Base-by-base conservation (phyloP, 495 filamentous ascomycete genomes). In the Trypethelium eluteriae region DNA sequence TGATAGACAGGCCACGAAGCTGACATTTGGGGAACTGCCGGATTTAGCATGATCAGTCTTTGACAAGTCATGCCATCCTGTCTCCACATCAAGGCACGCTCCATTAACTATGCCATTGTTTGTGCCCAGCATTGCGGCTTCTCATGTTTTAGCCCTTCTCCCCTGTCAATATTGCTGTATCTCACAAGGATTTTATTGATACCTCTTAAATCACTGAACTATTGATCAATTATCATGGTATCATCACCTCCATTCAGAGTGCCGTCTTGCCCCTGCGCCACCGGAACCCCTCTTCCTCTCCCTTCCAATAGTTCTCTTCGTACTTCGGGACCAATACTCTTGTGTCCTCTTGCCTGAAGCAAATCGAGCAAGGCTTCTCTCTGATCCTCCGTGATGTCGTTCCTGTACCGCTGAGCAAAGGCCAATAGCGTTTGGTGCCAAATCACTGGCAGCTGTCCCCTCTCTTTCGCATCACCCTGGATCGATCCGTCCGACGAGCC, bases 321-420 rank as follows among this genome's bases (percentile, higher is more conserved):
- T 36, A 97, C 90, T 73, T 97, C 94, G 0, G 94, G 91, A 2
- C 91, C 91, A 72, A 98, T 95, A 64, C 86, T 83, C 69, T 88
- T 86, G 77, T 98, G 94, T 7, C 93, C 93, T 66, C 91, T 87
- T 38, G 86, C 87, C 50, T 93, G 77, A n/a, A 98, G 77, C 62
- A 98, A 77, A 80, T 98, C 94, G 39, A 98, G 76, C 64, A 98
- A 79, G 2, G 92, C 91, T 74, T 98, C 94, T 70, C 94, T 81
- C 81, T 96, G 92, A 70, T 96, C 92, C 75, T 96, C 91, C 32
- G 90, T 93, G 75, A 93, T 89, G 75, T 93, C 90, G 72, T 97
- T 96, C 69, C 89, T 85, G 74, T 98, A 98, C 65, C 93, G 82
- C 79, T 97, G 89, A 41, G 93, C 93, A 77, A 98, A 98, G 1